These are phyloP conservation scores for Sungouiella thailandica DNA, from an alignment of 805 yeast species.

Conservation along the genomic window DNA sequence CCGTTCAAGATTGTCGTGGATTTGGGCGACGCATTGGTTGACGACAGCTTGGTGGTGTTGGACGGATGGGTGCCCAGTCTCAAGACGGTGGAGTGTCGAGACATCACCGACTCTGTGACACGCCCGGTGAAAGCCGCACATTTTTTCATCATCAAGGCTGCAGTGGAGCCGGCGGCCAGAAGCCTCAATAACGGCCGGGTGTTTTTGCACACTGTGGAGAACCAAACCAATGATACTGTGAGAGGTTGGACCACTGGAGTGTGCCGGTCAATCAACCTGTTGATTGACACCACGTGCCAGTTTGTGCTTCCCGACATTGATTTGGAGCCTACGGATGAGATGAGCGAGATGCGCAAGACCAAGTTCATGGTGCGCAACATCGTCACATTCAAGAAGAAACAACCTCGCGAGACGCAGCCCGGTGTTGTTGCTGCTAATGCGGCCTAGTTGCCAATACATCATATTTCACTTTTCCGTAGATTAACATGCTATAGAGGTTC, in stretches of 20 bases:
- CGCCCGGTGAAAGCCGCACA: conserved; percentile 49
- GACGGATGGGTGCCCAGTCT: conserved; percentile 59
- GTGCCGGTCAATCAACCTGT: not conserved
- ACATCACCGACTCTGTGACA: conserved; percentile 43
- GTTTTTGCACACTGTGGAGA: conserved; percentile 1
- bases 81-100: conserved; percentile 48
- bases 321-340: not conserved
- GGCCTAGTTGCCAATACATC: not conserved
- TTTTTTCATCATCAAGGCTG: conserved; percentile 20
- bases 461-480: not conserved
- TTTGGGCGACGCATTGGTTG: conserved; percentile 49
- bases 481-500: conserved; percentile 17
- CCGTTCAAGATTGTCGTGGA: conserved; percentile 26
- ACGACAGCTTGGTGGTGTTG: conserved; percentile 47
- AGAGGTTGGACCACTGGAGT: conserved; percentile 1
- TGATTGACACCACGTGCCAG: not conserved
- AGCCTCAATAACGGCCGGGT: conserved; percentile 36
- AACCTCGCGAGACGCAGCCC: not conserved
- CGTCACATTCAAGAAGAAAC: not conserved
- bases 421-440: not conserved
- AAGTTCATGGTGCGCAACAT: not conserved
- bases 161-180: conserved; percentile 46
- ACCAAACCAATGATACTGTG: not conserved
- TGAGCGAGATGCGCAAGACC: not conserved
- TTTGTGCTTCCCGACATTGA: not conserved